These are phyloP conservation scores for Neurospora hispaniola DNA, from an alignment of 495 filamentous ascomycete genomes.

Conservation along the genomic window DNA sequence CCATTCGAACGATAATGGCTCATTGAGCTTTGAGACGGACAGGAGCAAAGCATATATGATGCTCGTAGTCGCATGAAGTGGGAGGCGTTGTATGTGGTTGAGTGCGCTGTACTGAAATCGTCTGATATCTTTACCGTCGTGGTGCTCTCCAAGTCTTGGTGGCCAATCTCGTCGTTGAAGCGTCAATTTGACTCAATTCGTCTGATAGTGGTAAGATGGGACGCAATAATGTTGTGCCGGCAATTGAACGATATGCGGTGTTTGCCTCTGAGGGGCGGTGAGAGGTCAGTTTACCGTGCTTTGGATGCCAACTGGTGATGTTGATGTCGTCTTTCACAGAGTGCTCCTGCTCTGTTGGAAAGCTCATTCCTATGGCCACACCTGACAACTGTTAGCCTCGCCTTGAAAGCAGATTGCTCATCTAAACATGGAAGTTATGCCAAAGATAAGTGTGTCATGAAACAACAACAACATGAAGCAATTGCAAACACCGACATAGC, in stretches of 20 bases:
- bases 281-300: no score
- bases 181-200: neutral
- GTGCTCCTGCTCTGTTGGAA: neutral
- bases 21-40: neutral
- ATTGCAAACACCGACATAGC: no score
- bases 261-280: no score
- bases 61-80: neutral
- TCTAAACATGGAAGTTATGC: neutral
- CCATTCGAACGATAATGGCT: neutral
- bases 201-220: no score
- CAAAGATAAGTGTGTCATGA: neutral
- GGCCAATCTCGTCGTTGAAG: neutral
- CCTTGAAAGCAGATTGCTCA: neutral
- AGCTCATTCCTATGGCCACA: neutral
- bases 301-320: neutral
- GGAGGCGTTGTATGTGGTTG: neutral
- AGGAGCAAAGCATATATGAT: neutral
- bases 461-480: neutral
- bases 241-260: no score
- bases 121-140: neutral
- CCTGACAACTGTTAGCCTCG: neutral
- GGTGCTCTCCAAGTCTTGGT: neutral
- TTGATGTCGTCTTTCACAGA: neutral
- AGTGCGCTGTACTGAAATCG: neutral
- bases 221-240: no score